These are phyloP conservation scores for Penicillium psychrosexuale DNA, from an alignment of 2,329 filamentous ascomycete genomes.

Conservation along the genomic window DNA sequence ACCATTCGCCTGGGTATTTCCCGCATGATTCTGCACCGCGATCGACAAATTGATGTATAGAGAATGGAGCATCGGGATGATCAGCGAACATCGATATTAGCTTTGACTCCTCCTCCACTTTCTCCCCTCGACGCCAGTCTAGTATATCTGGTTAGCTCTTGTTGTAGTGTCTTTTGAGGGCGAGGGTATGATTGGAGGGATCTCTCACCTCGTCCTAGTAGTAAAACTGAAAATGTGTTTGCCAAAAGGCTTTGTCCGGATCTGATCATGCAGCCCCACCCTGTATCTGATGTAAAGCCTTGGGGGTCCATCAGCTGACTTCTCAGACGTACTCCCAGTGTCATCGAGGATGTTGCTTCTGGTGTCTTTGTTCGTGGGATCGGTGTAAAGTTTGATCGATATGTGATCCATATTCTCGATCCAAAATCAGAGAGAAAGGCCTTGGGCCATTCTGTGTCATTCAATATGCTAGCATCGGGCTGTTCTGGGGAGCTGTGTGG, in stretches of 20 bases:
- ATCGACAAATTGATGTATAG: slow-evolving; percentile 88
- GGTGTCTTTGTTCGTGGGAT: slow-evolving; percentile 78
- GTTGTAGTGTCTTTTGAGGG: background rate
- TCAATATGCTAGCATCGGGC: background rate
- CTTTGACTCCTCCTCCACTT: slow-evolving; percentile 60
- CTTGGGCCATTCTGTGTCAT: slow-evolving; percentile 62
- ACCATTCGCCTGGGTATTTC: slow-evolving; percentile 97
- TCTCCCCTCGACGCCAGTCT: slow-evolving; percentile 72
- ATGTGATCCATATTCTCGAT: slow-evolving; percentile 93
- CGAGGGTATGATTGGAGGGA: too few relatives aligned
- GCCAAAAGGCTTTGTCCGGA: slow-evolving; percentile 91
- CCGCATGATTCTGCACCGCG: slow-evolving; percentile 84
- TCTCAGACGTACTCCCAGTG: slow-evolving; percentile 78
- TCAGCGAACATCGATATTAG: slow-evolving; percentile 85
- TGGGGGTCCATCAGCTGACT: slow-evolving; percentile 72
- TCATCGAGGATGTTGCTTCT: slow-evolving; percentile 67
- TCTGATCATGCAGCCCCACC: slow-evolving; percentile 98
- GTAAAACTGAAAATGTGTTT: slow-evolving; percentile 71
- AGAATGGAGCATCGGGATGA: slow-evolving; percentile 80
- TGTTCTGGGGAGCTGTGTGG: background rate
- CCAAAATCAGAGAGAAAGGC: slow-evolving; percentile 90
- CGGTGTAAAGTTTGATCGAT: slow-evolving; percentile 77
- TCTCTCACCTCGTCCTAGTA: slow-evolving; percentile 69
- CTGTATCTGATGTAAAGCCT: slow-evolving; percentile 88
- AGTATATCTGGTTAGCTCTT: slow-evolving; percentile 20